A percentile compares a stretch with the other conserved stretches of the same genome.
Conservation (phyloP, 1,139 yeast genomes). For the Yamadazyma friedrichii region DNA sequence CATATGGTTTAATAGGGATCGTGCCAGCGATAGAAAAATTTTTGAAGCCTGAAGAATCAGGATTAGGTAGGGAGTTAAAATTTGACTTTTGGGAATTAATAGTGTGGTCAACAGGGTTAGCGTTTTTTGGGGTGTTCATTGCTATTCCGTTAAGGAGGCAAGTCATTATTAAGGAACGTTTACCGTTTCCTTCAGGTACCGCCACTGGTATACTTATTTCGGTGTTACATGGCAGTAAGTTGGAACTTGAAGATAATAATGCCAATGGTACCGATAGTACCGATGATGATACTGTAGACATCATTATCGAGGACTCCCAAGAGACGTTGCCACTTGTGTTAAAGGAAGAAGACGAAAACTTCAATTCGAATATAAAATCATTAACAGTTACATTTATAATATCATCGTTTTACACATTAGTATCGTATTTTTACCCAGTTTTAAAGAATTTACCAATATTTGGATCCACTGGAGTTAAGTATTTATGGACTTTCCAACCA, state of each 20-base stretch:
- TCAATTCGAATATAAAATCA: conserved; percentile 56
- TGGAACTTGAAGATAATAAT: conserved; percentile 14
- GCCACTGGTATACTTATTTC: conserved; percentile 94
- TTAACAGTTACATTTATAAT: conserved; percentile 59
- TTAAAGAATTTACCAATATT: conserved; percentile 71
- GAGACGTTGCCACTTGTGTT: not conserved
- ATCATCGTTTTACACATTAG: conserved; percentile 71
- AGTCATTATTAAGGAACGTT: conserved; percentile 78
- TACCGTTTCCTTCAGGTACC: conserved; percentile 92
- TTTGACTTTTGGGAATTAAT: conserved; percentile 53
- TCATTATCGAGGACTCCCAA: not conserved
- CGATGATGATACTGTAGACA: not conserved
- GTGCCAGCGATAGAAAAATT: conserved; percentile 94
- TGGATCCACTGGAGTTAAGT: conserved; percentile 66
- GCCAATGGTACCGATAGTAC: conserved; percentile 31
- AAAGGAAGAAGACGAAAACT: conserved; percentile 17
- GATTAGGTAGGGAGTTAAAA: conserved; percentile 43
- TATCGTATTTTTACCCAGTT: conserved; percentile 71
- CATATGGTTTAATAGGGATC: conserved; percentile 94
- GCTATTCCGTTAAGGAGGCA: conserved; percentile 87
- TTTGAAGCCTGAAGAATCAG: conserved; percentile 74
- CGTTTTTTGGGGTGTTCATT: conserved; percentile 92
- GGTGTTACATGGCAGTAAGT: conserved; percentile 72
- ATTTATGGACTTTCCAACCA: conserved; percentile 88
- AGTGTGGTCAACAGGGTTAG: conserved; percentile 82